Evolutionary conservation across 129 eudicot species (phyloP), one percentile per base, ranked within the genome.

Genomic region (Logfia minima): DNA sequence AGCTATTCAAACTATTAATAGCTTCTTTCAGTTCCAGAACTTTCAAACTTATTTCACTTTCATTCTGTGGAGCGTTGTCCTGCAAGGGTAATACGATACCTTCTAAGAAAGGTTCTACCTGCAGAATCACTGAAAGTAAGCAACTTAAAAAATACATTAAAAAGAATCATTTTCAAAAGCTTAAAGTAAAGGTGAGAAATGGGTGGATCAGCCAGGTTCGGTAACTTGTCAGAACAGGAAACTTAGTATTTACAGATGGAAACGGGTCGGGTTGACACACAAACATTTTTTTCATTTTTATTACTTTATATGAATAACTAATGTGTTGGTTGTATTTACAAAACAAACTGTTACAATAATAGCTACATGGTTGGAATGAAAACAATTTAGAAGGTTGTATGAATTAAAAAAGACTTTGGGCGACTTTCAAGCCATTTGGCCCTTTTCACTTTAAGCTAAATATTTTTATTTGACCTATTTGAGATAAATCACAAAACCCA

Each of bases 61-160:
- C 70, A 55, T 59, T 75, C 22, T 75, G 70, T 59, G 81, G 81
- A 72, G 70, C 86, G 29, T 80, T 79, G 68, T 90, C 96, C 71
- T 81, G 89, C 39, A 86, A 77, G 31, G 96, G 91, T 79, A 84
- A 77, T 62, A 90, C 91, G 8, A 80, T 48, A 45, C 96, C 96
- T 74, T 80, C 85, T 68, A 90, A 71, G 82, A 67, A 90, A 74
- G 96, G 96, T 51, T 90, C 88, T 41, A 83, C 81, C 96, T 90
- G 86, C 78, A 87, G 59, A 43, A 64, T 66, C 79, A 71, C 18
- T 75, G 34, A 77, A 74, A 53, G 71, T 84, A 78, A 48, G 55
- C 55, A 48, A 48, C 55, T 48, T 48, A 48, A 48, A 8, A 81
- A 14, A 17, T 19, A 14, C 61, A 78, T 72, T 19, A 26, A 24